Percentiles rank a stretch among this genome's conserved stretches.
Conservation (phyloP, 352 stramenopile genomes). For the Saprolegnia parasitica region DNA sequence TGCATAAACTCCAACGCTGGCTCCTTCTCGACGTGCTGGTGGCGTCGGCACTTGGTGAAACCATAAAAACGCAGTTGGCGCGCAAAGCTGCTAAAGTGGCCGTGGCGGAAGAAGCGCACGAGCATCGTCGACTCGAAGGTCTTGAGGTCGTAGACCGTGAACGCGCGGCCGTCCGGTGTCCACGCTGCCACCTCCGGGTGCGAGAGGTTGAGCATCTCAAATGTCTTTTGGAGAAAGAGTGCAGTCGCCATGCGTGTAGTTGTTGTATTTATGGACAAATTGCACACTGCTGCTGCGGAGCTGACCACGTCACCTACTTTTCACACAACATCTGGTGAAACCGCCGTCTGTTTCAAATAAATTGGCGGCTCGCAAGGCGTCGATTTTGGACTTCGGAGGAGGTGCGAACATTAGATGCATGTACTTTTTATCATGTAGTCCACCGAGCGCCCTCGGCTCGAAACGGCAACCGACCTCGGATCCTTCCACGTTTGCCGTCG, state of each 20-base stretch:
- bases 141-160: conserved; percentile 88
- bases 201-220: conserved; percentile 90
- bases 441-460: no score
- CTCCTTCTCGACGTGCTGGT: conserved; percentile 26
- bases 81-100: conserved; percentile 92
- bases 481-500: no score
- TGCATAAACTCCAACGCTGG: conserved; percentile 22
- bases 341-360: no score
- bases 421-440: no score
- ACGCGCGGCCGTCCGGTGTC: conserved; percentile 73
- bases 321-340: no score
- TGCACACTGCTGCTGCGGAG: background rate
- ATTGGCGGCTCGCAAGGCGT: no score
- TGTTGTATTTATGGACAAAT: no score
- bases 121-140: conserved; percentile 89
- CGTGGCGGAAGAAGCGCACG: conserved; percentile 93
- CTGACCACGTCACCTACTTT: no score
- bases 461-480: no score
- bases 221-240: conserved; percentile 91
- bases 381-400: no score
- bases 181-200: conserved; percentile 68
- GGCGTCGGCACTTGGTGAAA: conserved; percentile 82
- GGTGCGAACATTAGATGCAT: no score
- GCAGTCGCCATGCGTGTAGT: conserved; percentile 37
- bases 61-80: conserved; percentile 92